Percentiles rank a stretch among this genome's conserved stretches.
phyloP scores from a whole-genome alignment of 345 rosid species.

The Euphorbia pulcherrima region DNA sequence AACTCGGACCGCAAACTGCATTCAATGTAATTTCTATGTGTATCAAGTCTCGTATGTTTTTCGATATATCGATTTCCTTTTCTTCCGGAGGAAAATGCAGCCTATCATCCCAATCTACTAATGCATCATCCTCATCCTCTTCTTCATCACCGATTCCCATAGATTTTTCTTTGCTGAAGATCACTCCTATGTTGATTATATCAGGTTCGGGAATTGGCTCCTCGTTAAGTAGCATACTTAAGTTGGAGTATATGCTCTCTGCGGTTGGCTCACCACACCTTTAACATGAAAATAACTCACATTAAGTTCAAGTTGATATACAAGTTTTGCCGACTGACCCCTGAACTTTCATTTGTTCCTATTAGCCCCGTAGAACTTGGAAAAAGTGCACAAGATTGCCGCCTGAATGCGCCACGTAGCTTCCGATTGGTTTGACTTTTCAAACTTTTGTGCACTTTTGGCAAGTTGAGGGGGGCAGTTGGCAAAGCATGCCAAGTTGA shows the following conservation, averaged over 20 bases:
- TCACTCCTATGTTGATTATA: conserved; percentile 47
- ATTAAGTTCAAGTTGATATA: not conserved
- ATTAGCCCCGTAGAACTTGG: too few relatives aligned
- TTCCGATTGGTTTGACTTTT: too few relatives aligned
- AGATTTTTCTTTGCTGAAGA: conserved; percentile 35
- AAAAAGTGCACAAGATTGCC: too few relatives aligned
- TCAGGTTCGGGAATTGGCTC: conserved; percentile 73
- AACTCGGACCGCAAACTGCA: conserved; percentile 58
- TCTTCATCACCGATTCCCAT: conserved; percentile 18
- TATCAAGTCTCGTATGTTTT: conserved; percentile 73
- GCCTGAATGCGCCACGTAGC: too few relatives aligned
- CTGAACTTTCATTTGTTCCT: too few relatives aligned
- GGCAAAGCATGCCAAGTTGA: too few relatives aligned
- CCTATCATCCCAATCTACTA: conserved; percentile 76
- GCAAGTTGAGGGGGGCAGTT: too few relatives aligned
- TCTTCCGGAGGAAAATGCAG: conserved; percentile 61
- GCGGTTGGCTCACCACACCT: conserved; percentile 79
- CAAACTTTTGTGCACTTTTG: too few relatives aligned
- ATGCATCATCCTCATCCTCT: conserved; percentile 48
- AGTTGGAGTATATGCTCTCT: conserved; percentile 67
- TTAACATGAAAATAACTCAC: conserved; percentile 11
- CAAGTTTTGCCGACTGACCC: too few relatives aligned
- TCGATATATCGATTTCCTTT: conserved; percentile 75
- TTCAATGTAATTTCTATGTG: conserved; percentile 69
- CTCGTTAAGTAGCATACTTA: conserved; percentile 61